Conservation (phyloP, 768 basidiomycete species). For the Tulasnella sp. region DNA sequence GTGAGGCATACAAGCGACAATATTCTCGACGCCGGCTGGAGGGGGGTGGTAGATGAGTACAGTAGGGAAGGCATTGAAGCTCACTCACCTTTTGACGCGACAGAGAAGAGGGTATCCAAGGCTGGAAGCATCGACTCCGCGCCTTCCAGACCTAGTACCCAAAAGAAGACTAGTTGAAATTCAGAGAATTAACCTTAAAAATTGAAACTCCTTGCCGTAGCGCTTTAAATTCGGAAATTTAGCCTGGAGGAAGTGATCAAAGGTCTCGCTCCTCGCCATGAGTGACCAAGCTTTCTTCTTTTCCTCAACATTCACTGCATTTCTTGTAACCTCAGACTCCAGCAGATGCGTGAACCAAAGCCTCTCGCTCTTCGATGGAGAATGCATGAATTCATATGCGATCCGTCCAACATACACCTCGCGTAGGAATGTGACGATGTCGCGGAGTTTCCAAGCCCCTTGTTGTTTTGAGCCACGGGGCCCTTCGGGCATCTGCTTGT, state of each 20-base stretch:
- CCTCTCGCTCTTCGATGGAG: slow-evolving; percentile 71
- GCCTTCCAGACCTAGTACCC: slow-evolving; percentile 85
- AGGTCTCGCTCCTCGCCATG: slow-evolving; percentile 62
- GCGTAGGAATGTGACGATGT: slow-evolving; percentile 60
- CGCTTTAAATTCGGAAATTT: slow-evolving; percentile 66
- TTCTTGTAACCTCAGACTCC: slow-evolving; percentile 39
- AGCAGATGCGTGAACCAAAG: slow-evolving; percentile 83
- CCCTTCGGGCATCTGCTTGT: slow-evolving; percentile 31
- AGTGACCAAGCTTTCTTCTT: slow-evolving; percentile 55
- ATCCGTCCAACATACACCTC: slow-evolving; percentile 72
- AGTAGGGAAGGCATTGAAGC: neutral
- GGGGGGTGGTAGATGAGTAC: no score
- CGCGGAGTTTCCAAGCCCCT: slow-evolving; percentile 49
- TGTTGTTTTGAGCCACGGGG: slow-evolving; percentile 25
- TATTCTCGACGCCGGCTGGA: slow-evolving; percentile 51
- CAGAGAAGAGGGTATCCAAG: slow-evolving; percentile 60
- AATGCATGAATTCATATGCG: slow-evolving; percentile 89
- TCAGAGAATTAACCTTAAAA: neutral
- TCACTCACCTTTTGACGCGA: slow-evolving; percentile 45
- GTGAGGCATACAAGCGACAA: slow-evolving; percentile 69
- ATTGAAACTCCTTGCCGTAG: slow-evolving; percentile 18
- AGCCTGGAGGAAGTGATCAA: slow-evolving; percentile 74
- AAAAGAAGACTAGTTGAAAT: no score
- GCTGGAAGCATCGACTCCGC: slow-evolving; percentile 92
- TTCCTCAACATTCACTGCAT: slow-evolving; percentile 21